These are phyloP conservation scores for Phytophthora macrochlamydospora DNA, from an alignment of 352 stramenopile species.

Conservation along the genomic window DNA sequence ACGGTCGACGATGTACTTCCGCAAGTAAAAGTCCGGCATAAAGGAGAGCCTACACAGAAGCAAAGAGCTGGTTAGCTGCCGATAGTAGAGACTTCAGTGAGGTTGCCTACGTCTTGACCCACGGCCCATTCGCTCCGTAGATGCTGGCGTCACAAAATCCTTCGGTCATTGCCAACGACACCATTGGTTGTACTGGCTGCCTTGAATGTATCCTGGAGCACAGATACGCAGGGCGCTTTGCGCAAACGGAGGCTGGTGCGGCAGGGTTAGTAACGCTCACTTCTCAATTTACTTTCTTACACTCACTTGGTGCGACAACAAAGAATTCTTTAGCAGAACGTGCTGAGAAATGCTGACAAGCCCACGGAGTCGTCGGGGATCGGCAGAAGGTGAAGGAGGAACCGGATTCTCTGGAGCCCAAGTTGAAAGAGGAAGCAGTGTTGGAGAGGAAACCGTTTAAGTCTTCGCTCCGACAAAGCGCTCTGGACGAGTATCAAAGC, in stretches of 20 bases:
- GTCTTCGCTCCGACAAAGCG: background rate
- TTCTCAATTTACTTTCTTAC: too few relatives aligned
- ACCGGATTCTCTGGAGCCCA: background rate
- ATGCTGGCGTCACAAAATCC: constrained; percentile 60
- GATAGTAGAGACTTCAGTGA: background rate
- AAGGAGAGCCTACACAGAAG: constrained; percentile 49
- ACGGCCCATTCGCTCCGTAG: constrained; percentile 52
- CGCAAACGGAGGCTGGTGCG: too few relatives aligned
- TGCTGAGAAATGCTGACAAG: background rate
- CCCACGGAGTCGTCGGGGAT: background rate
- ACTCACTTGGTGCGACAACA: background rate
- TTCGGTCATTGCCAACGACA: constrained; percentile 68
- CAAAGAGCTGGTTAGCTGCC: background rate
- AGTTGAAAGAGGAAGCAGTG: background rate
- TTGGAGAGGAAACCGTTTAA: background rate
- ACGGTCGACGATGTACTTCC: constrained; percentile 68
- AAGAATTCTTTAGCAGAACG: background rate
- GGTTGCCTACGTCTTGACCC: constrained; percentile 54
- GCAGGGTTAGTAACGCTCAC: too few relatives aligned
- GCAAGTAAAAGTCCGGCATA: constrained; percentile 78
- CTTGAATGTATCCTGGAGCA: too few relatives aligned
- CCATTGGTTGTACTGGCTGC: constrained; percentile 11
- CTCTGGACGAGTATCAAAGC: background rate
- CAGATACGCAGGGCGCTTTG: too few relatives aligned
- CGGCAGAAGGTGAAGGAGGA: background rate